These are phyloP conservation scores for Penicillium longicatenatum DNA, from an alignment of 495 filamentous ascomycete genomes.

Conservation along the genomic window DNA sequence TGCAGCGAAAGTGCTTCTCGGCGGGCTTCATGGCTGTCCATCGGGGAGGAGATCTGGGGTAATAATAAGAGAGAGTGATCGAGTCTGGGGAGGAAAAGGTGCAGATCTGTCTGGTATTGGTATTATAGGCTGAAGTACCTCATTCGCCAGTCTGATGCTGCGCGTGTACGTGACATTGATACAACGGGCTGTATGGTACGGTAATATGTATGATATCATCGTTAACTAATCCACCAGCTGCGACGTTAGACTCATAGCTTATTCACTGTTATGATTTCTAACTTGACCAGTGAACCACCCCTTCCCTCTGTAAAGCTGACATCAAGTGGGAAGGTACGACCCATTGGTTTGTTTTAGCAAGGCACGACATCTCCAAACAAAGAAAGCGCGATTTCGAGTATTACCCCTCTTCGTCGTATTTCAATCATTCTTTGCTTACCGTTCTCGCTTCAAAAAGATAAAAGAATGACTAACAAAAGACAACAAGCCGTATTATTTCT, in stretches of 20 bases:
- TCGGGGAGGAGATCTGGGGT: constrained; percentile 42
- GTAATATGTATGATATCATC: constrained; percentile 22
- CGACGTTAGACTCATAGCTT: background rate
- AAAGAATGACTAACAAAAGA: too few species aligned
- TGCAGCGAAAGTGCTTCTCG: constrained; percentile 50
- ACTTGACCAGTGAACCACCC: too few species aligned
- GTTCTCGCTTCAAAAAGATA: too few species aligned
- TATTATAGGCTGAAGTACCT: constrained; percentile 11
- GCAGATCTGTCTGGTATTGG: constrained; percentile 7
- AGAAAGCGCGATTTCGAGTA: too few species aligned
- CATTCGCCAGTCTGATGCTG: background rate
- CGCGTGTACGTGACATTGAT: background rate
- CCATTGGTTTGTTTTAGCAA: too few species aligned
- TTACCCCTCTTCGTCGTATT: too few species aligned
- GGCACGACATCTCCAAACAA: too few species aligned
- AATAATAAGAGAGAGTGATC: constrained; percentile 13
- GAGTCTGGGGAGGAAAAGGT: constrained; percentile 15
- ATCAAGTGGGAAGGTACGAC: too few species aligned
- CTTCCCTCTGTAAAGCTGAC: too few species aligned
- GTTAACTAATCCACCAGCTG: background rate
- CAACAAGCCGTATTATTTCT: too few species aligned
- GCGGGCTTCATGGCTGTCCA: constrained; percentile 45
- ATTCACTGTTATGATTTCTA: too few species aligned
- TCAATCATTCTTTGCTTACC: too few species aligned
- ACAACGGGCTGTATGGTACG: constrained; percentile 6